Conservation (phyloP, 306 rosid genomes). For the Dalbergia cochinchinensis region DNA sequence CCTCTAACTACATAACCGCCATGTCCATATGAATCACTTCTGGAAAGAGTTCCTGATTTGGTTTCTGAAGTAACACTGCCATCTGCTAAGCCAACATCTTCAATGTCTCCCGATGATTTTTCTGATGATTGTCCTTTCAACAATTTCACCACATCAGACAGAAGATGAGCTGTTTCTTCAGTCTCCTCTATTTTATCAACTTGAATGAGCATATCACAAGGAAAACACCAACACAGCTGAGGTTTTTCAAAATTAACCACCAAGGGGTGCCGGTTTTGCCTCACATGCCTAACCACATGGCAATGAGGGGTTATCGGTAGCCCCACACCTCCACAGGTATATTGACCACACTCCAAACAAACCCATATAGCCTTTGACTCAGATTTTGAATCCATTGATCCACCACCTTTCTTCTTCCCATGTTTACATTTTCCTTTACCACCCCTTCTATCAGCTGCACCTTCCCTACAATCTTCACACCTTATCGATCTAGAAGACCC, state of each 20-base stretch:
- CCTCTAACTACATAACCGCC: conserved; percentile 78
- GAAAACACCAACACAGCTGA: conserved; percentile 90
- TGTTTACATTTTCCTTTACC: conserved; percentile 76
- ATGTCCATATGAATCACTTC: conserved; percentile 56
- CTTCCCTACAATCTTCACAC: conserved; percentile 85
- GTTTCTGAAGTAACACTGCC: conserved; percentile 64
- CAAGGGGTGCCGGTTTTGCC: conserved; percentile 76
- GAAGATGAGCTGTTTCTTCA: conserved; percentile 59
- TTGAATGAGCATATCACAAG: conserved; percentile 67
- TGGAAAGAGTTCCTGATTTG: conserved; percentile 51
- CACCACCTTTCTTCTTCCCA: conserved; percentile 73
- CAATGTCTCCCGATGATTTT: conserved; percentile 54
- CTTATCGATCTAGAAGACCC: conserved; percentile 52
- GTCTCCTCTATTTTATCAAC: conserved; percentile 66
- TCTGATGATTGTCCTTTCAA: conserved; percentile 59
- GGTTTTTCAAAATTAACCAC: conserved; percentile 74
- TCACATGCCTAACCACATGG: conserved; percentile 72
- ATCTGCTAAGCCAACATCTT: conserved; percentile 56
- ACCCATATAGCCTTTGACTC: conserved; percentile 83
- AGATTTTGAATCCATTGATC: conserved; percentile 63
- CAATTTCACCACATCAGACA: conserved; percentile 70
- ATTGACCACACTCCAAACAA: conserved; percentile 88
- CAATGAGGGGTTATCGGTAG: conserved; percentile 68
- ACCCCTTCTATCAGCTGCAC: conserved; percentile 66
- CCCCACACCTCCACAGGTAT: conserved; percentile 88